A percentile compares a stretch with the other conserved stretches of the same genome.
Conservation (phyloP, 768 basidiomycete genomes). For the Astraeus odoratus region DNA sequence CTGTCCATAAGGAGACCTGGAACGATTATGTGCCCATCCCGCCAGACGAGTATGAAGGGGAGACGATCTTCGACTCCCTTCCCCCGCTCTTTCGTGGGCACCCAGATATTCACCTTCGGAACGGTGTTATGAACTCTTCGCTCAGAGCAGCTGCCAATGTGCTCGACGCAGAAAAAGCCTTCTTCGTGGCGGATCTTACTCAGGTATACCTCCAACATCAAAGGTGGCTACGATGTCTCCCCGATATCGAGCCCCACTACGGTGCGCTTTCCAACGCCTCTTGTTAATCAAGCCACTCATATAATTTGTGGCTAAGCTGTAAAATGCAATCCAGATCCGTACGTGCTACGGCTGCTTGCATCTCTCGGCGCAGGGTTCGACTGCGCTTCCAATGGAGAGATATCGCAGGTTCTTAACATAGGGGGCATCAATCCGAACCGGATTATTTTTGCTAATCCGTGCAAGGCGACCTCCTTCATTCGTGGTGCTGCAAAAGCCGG, state of each 20-base stretch:
- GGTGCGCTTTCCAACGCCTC: conserved; percentile 44
- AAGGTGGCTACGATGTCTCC: conserved; percentile 72
- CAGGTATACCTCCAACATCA: conserved; percentile 80
- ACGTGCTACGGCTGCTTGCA: conserved; percentile 84
- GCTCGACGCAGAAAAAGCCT: conserved; percentile 84
- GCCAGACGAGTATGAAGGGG: conserved; percentile 26
- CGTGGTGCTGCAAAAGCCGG: conserved; percentile 72
- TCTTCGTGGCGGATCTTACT: conserved; percentile 92
- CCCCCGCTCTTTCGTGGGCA: conserved; percentile 65
- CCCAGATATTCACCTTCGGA: conserved; percentile 66
- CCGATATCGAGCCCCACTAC: conserved; percentile 90
- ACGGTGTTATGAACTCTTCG: conserved; percentile 65
- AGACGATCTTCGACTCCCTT: conserved; percentile 50
- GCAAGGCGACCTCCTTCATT: conserved; percentile 93
- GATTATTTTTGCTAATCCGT: conserved; percentile 98
- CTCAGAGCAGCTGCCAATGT: conserved; percentile 44
- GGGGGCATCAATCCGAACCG: conserved; percentile 70
- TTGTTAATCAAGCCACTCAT: conserved; percentile 22
- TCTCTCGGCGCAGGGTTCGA: conserved; percentile 92
- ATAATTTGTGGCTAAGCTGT: conserved; percentile 50
- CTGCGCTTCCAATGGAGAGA: conserved; percentile 94
- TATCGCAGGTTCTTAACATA: conserved; percentile 67
- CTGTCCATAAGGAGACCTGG: neutral
- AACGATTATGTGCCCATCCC: neutral
- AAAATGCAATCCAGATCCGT: conserved; percentile 98